phyloP scores from a whole-genome alignment of 2,329 filamentous ascomycete genomes.

The Balansia obtecta region DNA sequence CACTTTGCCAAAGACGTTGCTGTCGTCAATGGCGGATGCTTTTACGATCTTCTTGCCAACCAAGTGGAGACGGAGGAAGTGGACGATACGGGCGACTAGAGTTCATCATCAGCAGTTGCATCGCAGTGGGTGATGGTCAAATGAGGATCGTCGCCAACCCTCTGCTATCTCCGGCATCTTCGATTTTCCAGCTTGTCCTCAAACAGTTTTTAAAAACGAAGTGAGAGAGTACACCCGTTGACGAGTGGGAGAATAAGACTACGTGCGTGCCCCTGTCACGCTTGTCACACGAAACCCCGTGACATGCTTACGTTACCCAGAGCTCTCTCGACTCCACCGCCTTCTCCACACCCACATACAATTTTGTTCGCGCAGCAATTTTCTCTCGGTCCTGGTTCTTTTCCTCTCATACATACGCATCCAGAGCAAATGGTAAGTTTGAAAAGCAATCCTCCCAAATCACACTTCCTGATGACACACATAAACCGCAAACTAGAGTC shows the following conservation, averaged over 20 bases:
- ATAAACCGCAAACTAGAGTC: conserved; percentile 93
- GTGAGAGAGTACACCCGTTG: not conserved
- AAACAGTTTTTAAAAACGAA: not conserved
- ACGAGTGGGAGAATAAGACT: not conserved
- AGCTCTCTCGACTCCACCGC: conserved; percentile 4
- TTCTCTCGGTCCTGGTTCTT: conserved; percentile 8
- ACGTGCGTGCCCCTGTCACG: conserved; percentile 9
- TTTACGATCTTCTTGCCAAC: conserved; percentile 67
- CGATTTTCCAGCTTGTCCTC: not conserved
- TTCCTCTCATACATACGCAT: conserved; percentile 4
- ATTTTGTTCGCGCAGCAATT: conserved; percentile 17
- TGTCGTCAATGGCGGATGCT: conserved; percentile 64
- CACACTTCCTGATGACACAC: conserved; percentile 60
- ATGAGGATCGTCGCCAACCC: conserved; percentile 21
- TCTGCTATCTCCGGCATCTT: conserved; percentile 53
- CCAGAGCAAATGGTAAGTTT: conserved; percentile 9
- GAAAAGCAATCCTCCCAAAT: not conserved
- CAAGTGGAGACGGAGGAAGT: conserved; percentile 72
- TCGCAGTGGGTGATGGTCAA: too few relatives aligned
- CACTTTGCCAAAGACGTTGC: conserved; percentile 80
- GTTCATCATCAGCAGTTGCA: not conserved
- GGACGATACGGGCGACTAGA: conserved; percentile 71
- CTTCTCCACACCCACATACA: conserved; percentile 12
- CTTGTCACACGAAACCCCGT: conserved; percentile 19
- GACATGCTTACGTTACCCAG: conserved; percentile 14